Evolutionary conservation across 306 rosid species (phyloP).

Genomic region (Glycine soja): DNA sequence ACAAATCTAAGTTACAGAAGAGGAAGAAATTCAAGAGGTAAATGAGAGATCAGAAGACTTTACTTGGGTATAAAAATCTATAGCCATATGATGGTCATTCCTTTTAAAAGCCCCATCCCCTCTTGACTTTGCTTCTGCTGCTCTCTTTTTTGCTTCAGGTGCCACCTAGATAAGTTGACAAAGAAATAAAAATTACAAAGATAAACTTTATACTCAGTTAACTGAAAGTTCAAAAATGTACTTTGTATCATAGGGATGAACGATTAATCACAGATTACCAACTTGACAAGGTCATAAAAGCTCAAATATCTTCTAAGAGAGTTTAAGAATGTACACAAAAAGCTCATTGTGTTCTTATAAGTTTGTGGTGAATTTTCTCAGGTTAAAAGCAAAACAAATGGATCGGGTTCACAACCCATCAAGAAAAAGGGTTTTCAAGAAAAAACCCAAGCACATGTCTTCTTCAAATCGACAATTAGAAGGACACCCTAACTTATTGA

Average conservation of each 20-base stretch:
- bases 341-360: too few species aligned
- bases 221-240: neutral
- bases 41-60: constrained; percentile 27
- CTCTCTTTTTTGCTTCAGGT: constrained; percentile 83
- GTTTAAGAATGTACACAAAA: constrained; percentile 11
- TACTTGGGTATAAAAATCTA: constrained; percentile 94
- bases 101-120: constrained; percentile 85
- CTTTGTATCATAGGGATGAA: neutral
- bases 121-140: constrained; percentile 92
- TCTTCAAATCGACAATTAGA: too few species aligned
- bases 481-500: too few species aligned
- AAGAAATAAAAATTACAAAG: constrained; percentile 1
- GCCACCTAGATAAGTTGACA: constrained; percentile 64
- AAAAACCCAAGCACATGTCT: too few species aligned
- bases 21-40: constrained; percentile 36
- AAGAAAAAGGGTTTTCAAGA: too few species aligned
- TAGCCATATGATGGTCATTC: constrained; percentile 66
- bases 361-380: neutral
- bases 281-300: constrained; percentile 12
- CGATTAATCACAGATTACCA: neutral
- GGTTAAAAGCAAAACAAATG: too few species aligned
- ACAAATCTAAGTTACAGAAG: constrained; percentile 24
- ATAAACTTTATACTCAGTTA: constrained; percentile 17
- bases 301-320: neutral
- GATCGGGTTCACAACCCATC: too few species aligned